Base-by-base conservation (phyloP, 1,284 basidiomycete species). In the Phellopilus nigrolimitatus region DNA sequence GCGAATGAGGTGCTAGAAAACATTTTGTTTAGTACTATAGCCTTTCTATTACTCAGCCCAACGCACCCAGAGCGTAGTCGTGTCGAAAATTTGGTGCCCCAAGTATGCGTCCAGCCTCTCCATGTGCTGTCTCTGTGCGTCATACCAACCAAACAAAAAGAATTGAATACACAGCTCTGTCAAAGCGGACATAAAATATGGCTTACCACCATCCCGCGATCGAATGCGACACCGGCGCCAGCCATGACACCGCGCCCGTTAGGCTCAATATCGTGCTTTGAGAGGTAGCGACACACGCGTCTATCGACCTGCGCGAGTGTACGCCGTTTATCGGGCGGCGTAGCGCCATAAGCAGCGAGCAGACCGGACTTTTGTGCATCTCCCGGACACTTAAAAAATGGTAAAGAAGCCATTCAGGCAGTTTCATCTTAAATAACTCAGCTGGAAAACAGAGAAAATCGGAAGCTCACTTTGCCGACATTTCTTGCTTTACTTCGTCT, bases 331-430 rank as follows among this genome's bases (percentile, higher is more conserved):
- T 42, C 28, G 9, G 33, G 33, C 5, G 53, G 48, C 6, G 53
- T 54, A 4, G 19, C 19, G 13, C 33, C 40, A 30, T 54, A 54
- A 5, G 19, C 47, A 12, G 17, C 25, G 19, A 54, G 36, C 9
- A 54, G 37, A 15, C 53, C 53, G 31, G 53, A 54, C 53, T n/a
- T 17, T 45, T 27, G 43, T 54, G 53, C 53, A 54, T 54, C 22
- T 41, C 28, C 13, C 38, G 42, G 3, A 54, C 47, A 12, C 36
- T 45, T n/a, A 7, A 34, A n/a, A n/a, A n/a, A 25, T 28, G 10
- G 4, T 27, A 9, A 37, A 9, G 13, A 5, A 13, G 9, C 17
- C 9, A 13, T 19, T 6, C 3, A 25, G 7, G 37, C 9, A 28
- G 22, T 25, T 25, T 49, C 22, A 4, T 42, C 7, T 19, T 3